A percentile compares a stretch with the other conserved stretches of the same genome.
Evolutionary conservation across 2,329 filamentous ascomycete species (phyloP).

Genomic region (Tolypocladium sp.): DNA sequence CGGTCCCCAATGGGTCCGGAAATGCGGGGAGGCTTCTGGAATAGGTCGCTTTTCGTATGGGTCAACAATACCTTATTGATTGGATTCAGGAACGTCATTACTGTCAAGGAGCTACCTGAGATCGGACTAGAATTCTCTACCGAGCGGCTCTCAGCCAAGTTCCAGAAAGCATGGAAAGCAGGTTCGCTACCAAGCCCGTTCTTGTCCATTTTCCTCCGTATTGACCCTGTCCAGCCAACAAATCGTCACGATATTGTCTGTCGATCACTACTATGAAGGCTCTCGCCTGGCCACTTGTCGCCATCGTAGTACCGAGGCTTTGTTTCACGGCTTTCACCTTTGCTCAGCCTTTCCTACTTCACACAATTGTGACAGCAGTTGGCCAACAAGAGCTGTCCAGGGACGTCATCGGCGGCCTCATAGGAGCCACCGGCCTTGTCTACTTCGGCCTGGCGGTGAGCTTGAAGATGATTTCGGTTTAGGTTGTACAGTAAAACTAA

Average conservation of each 20-base stretch:
- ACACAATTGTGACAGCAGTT: constrained; percentile 17
- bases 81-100: constrained; percentile 21
- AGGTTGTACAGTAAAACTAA: not conserved
- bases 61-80: constrained; percentile 15
- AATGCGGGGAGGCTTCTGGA: constrained; percentile 15
- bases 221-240: not conserved
- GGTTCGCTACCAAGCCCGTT: not conserved
- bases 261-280: constrained; percentile 4
- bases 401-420: constrained; percentile 20
- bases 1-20: not conserved
- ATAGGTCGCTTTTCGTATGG: constrained; percentile 16
- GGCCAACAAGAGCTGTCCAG: constrained; percentile 9
- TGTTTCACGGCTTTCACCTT: constrained; percentile 22
- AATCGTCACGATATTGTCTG: constrained; percentile 1
- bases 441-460: constrained; percentile 30
- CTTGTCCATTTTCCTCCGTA: not conserved
- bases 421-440: constrained; percentile 27
- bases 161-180: not conserved
- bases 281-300: constrained; percentile 7
- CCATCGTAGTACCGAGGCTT: constrained; percentile 18
- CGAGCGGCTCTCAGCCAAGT: not conserved
- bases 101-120: constrained; percentile 19
- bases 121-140: constrained; percentile 8
- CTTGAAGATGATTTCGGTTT: not conserved
- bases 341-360: constrained; percentile 29